Base-by-base conservation (phyloP, 2,329 filamentous ascomycete species). In the Fusarium caatingaense region DNA sequence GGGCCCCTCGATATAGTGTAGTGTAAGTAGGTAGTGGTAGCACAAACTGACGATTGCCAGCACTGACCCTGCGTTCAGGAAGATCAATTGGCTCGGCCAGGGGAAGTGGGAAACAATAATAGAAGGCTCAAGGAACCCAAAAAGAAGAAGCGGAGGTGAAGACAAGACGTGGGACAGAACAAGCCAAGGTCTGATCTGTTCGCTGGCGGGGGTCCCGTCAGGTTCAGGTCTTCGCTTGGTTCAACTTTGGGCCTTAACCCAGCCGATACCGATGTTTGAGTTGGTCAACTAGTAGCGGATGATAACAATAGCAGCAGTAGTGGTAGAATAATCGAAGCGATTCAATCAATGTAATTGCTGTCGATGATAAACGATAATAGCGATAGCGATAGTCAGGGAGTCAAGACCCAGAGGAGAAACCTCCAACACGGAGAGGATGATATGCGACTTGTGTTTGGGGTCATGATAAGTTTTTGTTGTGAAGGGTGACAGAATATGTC, bases 361-460 rank as follows among this genome's bases (percentile, higher is more conserved):
- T 51, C 27, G 37, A 40, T 13, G 50, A 40, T 32, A 21, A 46
- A 66, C 30, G 30, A 42, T 60, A n/a, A 37, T 34, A 48, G 48
- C 32, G 47, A 67, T 59, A 65, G 64, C 59, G 56, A 59, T 69
- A 77, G 78, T 81, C 80, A 81, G 73, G 79, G 79, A 67, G 79
- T 79, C 73, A 76, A 70, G 64, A 78, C 76, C 80, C 79, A 78
- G 67, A 79, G 80, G 63, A 80, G 74, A 62, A 81, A 79, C 69
- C 80, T 82, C 80, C 80, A 76, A 72, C 75, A 76, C 73, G 80
- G 79, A 81, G 79, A 81, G 75, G 76, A 76, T 74, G 74, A 77
- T 75, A 78, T 76, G 60, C 78, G 77, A 66, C 69, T 74, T 71
- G 72, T 75, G 77, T 79, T 77, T 71, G 76, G 74, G 78, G 74